Base-by-base conservation (phyloP, 2,329 filamentous ascomycete species). In the Parasarocladium wereldwijsianum region DNA sequence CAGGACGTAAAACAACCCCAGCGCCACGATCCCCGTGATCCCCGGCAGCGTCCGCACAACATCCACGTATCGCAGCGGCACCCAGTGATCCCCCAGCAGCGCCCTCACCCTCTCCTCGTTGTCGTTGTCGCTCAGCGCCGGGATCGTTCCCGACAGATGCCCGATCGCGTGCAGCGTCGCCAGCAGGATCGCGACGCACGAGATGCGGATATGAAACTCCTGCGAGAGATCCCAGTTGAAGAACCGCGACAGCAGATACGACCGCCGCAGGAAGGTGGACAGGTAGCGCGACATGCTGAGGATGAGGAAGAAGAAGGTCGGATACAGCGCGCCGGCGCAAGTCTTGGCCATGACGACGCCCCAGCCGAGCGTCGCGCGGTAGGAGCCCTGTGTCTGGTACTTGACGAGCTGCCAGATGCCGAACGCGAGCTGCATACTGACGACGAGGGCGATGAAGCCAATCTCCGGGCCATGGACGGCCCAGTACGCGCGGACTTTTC, bases 241-340 rank as follows among this genome's bases (percentile, higher is more conserved):
- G 43, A 71, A 64, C 0, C 62, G 54, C 3, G 62, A 66, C 34
- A 70, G 47, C 31, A 56, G 50, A 36, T 64, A 65, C 8, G 55
- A 65, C n/a, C 58, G 49, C 11, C 66, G 55, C 22, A 68, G 43
- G 32, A 58, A 60, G 0, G 66, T 71, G 3, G 66, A 59, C 13
- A 68, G 56, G 47, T 65, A 68, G 17, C 67, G 51, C 10, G 62
- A 68, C 66, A 71, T 72, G 40, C 63, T 68, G 5, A 71, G 47
- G 6, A 71, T 52, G 33, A 71, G 51, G 38, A 72, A 70, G 47
- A 70, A 70, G 33, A 72, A 57, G 2, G 65, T 70, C 12, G 66
- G 65, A 28, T 70, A 71, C 1, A 72, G 40, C 0, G 62, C 58
- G 4, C 68, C 68, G 8, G 66, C 65, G 24, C 52, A 61, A 0